phyloP scores from a whole-genome alignment of 2,329 filamentous ascomycete genomes.

The Tothia fuscella region DNA sequence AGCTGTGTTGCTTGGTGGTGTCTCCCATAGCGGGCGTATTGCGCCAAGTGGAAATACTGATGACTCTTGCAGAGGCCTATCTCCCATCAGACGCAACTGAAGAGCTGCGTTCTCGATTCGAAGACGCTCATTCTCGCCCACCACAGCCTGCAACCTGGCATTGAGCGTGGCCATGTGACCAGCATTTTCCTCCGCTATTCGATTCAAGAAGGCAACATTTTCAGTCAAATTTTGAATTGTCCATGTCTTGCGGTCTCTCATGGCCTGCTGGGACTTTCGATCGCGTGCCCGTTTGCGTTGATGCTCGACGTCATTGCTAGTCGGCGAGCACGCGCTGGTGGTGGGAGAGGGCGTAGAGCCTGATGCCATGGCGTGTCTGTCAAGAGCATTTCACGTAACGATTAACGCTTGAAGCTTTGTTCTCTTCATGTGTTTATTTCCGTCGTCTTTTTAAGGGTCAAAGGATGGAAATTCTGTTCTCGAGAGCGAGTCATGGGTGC shows the following conservation, averaged over 20 bases:
- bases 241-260: constrained; percentile 17
- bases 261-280: constrained; percentile 17
- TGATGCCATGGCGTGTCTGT: background rate
- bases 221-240: constrained; percentile 17
- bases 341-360: background rate
- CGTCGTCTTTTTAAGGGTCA: too few relatives aligned
- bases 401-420: too few relatives aligned
- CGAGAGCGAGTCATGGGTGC: too few relatives aligned
- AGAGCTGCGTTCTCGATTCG: constrained; percentile 17
- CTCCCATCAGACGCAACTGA: constrained; percentile 15
- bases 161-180: constrained; percentile 14
- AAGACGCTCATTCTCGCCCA: constrained; percentile 17
- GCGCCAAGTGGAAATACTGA: background rate
- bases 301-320: background rate
- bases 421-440: too few relatives aligned
- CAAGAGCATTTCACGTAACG: background rate
- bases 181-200: constrained; percentile 13
- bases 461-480: too few relatives aligned
- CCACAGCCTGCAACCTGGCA: constrained; percentile 14
- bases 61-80: constrained; percentile 11
- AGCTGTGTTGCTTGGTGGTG: constrained; percentile 16
- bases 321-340: background rate
- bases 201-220: constrained; percentile 16
- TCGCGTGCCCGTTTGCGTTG: constrained; percentile 16
- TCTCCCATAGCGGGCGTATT: constrained; percentile 12